Evolutionary conservation across 2,329 filamentous ascomycete species (phyloP), one percentile per base, ranked within the genome.

Genomic region (Grosmannia penicillata): DNA sequence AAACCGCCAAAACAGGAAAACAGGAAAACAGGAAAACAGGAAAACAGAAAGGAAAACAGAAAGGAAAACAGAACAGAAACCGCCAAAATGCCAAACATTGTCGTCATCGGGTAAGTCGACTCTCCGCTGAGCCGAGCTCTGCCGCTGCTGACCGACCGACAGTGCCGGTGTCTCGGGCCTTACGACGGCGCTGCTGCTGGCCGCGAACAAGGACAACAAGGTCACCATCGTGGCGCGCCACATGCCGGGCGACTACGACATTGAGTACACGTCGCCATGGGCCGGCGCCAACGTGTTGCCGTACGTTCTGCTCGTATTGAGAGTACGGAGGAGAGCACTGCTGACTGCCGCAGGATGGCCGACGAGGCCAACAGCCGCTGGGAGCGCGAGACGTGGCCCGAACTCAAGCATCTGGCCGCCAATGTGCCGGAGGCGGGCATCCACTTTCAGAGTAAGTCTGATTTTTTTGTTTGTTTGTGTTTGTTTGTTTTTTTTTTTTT

Each of bases 161-260:
- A 62, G 58, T 17, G 67, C 66, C 31, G 68, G 68, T 23, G 68
- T 72, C 32, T 60, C 60, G 23, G 68, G 68, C 42, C 57, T 72
- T 42, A 71, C 68, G 13, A 60, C 63, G 31, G 68, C 68, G 4
- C 52, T 69, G 30, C 51, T 67, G 33, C 56, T 72, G 25, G 59
- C 66, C 6, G 65, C 57, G 47, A 25, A 57, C 47, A 56, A 59
- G 36, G 53, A 49, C 26, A 64, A 68, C 44, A 53, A 47, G 15
- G 55, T 63, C 37, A 59, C 58, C 1, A 51, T 63, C 1, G 49
- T 62, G 3, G 56, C 84, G 6, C 93, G 89, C 53, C 82, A 93
- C 54, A 91, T 94, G 80, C 87, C 87, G 0, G 87, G 87, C 26
- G 87, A 95, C 61, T 91, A 89, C 57, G 82, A 89, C 47, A 79